These are phyloP conservation scores for Ophiostoma novo-ulmi DNA, from an alignment of 2,329 filamentous ascomycete species.

Conservation along the genomic window DNA sequence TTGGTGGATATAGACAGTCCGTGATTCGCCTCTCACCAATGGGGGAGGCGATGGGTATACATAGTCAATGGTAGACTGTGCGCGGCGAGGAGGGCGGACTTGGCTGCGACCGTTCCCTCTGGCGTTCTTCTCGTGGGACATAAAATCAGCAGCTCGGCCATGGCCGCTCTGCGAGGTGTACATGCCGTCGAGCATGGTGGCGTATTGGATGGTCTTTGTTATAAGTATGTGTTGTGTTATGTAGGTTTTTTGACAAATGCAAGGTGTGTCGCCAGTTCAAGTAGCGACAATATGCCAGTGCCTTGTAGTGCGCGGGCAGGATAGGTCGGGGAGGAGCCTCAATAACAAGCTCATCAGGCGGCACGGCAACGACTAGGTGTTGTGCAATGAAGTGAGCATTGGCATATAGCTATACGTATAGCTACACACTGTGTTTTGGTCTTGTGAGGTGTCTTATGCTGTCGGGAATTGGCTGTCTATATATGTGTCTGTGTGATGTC, in stretches of 20 bases:
- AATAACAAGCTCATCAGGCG: conserved; percentile 16
- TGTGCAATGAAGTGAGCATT: background rate
- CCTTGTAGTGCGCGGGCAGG: background rate
- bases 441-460: background rate
- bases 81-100: conserved; percentile 41
- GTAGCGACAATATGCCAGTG: background rate
- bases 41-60: conserved; percentile 32
- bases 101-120: conserved; percentile 32
- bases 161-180: background rate
- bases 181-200: background rate
- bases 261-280: background rate
- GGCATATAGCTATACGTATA: background rate
- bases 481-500: background rate
- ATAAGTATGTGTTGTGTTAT: background rate
- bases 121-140: background rate
- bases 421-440: background rate
- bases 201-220: background rate
- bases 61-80: conserved; percentile 46
- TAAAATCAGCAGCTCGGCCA: background rate
- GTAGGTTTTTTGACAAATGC: background rate
- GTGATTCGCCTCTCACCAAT: conserved; percentile 22
- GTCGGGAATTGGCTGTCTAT: too few species aligned
- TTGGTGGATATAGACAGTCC: conserved; percentile 23
- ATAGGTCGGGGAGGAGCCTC: background rate
- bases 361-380: conserved; percentile 1